Conservation (phyloP, 2,329 filamentous ascomycete species). For the Aspergillus niger region DNA sequence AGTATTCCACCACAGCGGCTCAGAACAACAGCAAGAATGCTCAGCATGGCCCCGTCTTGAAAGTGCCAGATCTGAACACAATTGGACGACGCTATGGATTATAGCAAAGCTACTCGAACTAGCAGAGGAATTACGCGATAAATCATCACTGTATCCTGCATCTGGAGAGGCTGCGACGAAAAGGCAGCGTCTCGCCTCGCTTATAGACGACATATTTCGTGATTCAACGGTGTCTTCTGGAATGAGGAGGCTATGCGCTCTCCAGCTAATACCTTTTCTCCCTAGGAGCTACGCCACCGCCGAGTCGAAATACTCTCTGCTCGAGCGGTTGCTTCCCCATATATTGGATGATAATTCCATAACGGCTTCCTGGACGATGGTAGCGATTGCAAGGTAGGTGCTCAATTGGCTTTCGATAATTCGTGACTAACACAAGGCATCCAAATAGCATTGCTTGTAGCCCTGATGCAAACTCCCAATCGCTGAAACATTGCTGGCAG, state of each 20-base stretch:
- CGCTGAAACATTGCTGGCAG: constrained; percentile 61
- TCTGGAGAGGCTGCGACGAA: constrained; percentile 31
- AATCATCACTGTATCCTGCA: constrained; percentile 10
- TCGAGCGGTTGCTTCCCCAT: constrained; percentile 60
- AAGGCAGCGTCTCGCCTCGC: constrained; percentile 40
- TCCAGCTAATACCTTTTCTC: constrained; percentile 60
- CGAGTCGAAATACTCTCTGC: constrained; percentile 57
- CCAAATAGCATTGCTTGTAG: constrained; percentile 36
- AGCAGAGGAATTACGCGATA: constrained; percentile 32
- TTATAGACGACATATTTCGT: constrained; percentile 38
- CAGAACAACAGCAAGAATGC: constrained; percentile 38
- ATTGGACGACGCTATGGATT: constrained; percentile 43
- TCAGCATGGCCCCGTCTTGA: constrained; percentile 42
- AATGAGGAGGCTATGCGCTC: constrained; percentile 48
- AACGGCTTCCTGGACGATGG: constrained; percentile 77
- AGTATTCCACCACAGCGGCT: constrained; percentile 50
- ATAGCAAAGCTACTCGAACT: constrained; percentile 45
- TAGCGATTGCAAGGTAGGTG: constrained; percentile 75
- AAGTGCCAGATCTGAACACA: constrained; percentile 38
- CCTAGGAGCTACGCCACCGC: constrained; percentile 48
- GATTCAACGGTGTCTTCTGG: constrained; percentile 41
- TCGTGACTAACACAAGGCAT: constrained; percentile 14
- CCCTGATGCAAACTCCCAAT: constrained; percentile 39
- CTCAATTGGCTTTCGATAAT: background rate
- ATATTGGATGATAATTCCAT: constrained; percentile 69